Conservation (phyloP, 495 filamentous ascomycete genomes). For the Lasiosphaeriaceae sp. region DNA sequence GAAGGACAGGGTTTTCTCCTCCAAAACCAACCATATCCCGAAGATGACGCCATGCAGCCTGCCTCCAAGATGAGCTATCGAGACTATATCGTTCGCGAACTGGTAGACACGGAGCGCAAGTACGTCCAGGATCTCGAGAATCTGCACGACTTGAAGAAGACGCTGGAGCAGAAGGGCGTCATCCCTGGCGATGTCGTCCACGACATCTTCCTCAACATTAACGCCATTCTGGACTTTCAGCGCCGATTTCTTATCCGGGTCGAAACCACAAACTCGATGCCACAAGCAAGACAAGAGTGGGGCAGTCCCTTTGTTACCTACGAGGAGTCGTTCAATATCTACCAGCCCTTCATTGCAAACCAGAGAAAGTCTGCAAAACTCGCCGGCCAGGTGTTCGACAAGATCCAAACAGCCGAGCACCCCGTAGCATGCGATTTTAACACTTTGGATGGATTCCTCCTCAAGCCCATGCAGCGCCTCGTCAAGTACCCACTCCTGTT, state of each 20-base stretch:
- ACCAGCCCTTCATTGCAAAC: slow-evolving; percentile 96
- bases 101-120: slow-evolving; percentile 91
- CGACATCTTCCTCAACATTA: slow-evolving; percentile 93
- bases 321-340: slow-evolving; percentile 76
- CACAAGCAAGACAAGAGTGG: slow-evolving; percentile 81
- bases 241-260: slow-evolving; percentile 90
- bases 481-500: slow-evolving; percentile 91
- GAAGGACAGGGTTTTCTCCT: slow-evolving; percentile 68
- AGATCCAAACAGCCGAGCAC: slow-evolving; percentile 50
- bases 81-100: slow-evolving; percentile 82
- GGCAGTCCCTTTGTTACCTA: slow-evolving; percentile 73
- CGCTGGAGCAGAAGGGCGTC: slow-evolving; percentile 78
- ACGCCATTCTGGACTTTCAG: slow-evolving; percentile 90
- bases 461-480: slow-evolving; percentile 94
- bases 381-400: slow-evolving; percentile 59
- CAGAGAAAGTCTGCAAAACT: slow-evolving; percentile 66
- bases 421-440: slow-evolving; percentile 57
- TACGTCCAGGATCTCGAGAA: slow-evolving; percentile 98
- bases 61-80: slow-evolving; percentile 67
- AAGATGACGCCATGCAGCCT: slow-evolving; percentile 41
- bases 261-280: slow-evolving; percentile 85
- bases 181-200: slow-evolving; percentile 88
- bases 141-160: slow-evolving; percentile 86
- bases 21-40: slow-evolving; percentile 45
- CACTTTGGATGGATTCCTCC: slow-evolving; percentile 78